Conservation (phyloP, 169 alveolate genomes). For the Eimeria tenella region DNA sequence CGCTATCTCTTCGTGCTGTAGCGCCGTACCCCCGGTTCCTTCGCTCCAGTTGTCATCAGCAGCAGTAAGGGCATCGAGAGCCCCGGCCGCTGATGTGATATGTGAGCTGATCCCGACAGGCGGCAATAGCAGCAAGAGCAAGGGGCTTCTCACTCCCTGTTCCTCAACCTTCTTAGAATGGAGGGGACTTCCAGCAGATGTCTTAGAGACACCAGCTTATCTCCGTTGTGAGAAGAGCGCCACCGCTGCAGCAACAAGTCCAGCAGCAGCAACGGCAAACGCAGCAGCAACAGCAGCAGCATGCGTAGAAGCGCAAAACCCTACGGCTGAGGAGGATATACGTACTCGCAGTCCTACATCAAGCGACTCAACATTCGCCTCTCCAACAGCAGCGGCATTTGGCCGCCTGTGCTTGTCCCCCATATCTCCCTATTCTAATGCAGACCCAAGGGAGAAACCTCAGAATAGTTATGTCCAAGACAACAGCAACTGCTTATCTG, state of each 20-base stretch:
- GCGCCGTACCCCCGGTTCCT: slow-evolving; percentile 6
- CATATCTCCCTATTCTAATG: too few relatives aligned
- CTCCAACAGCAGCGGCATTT: background rate
- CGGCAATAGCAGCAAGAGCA: slow-evolving; percentile 1
- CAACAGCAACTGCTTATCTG: too few relatives aligned
- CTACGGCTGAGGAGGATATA: too few relatives aligned
- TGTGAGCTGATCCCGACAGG: background rate
- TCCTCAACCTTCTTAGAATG: too few relatives aligned
- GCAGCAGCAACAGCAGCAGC: slow-evolving; percentile 2
- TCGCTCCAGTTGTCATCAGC: background rate
- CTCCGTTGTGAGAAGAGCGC: too few relatives aligned
- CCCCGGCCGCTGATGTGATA: background rate
- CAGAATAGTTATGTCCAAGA: too few relatives aligned
- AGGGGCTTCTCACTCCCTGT: background rate
- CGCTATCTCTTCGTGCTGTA: background rate
- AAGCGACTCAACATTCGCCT: background rate
- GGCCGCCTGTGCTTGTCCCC: too few relatives aligned
- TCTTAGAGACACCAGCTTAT: background rate
- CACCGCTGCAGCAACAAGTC: too few relatives aligned
- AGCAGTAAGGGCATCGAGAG: background rate
- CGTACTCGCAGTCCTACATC: too few relatives aligned
- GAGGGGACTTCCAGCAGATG: background rate
- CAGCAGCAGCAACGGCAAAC: too few relatives aligned
- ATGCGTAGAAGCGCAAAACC: background rate
- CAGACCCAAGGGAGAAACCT: too few relatives aligned